Conservation (phyloP, 148 eudicot genomes). For the Linanthus parryae region DNA sequence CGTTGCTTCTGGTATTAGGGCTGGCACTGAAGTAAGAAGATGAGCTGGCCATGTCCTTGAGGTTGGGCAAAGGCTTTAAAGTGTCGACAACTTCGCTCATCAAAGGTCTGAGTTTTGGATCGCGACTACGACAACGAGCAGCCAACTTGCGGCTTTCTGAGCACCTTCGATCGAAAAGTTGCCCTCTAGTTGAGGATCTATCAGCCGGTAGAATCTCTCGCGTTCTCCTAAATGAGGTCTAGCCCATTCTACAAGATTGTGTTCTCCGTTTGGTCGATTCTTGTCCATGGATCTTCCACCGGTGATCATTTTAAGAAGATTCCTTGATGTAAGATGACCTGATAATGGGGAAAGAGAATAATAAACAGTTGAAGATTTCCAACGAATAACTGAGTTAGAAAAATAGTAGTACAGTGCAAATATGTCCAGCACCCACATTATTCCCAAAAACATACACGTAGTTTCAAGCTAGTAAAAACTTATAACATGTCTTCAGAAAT, state of each 20-base stretch:
- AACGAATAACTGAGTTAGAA: no score
- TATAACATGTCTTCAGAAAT: no score
- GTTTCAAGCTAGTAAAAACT: no score
- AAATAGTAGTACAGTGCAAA: no score
- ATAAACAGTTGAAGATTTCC: no score
- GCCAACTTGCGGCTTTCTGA: conserved; percentile 33
- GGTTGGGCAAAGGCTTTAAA: conserved; percentile 27
- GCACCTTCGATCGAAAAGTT: conserved; percentile 34
- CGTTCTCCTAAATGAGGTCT: conserved; percentile 26
- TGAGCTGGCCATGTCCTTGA: conserved; percentile 39
- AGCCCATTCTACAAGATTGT: conserved; percentile 43
- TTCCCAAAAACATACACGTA: no score
- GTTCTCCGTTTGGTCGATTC: conserved; percentile 35
- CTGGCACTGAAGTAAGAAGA: conserved; percentile 28
- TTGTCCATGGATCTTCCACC: conserved; percentile 49
- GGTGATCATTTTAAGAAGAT: conserved; percentile 32
- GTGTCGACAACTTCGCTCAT: conserved; percentile 36
- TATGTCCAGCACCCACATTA: no score
- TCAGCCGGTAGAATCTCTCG: conserved; percentile 21
- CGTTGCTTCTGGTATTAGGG: conserved; percentile 14
- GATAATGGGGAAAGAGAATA: no score
- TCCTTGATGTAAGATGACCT: conserved; percentile 44
- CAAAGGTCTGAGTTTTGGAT: conserved; percentile 34
- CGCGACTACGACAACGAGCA: conserved; percentile 34
- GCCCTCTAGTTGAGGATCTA: conserved; percentile 44